Evolutionary conservation across 495 filamentous ascomycete species (phyloP).

Genomic region (Thozetella sp.): DNA sequence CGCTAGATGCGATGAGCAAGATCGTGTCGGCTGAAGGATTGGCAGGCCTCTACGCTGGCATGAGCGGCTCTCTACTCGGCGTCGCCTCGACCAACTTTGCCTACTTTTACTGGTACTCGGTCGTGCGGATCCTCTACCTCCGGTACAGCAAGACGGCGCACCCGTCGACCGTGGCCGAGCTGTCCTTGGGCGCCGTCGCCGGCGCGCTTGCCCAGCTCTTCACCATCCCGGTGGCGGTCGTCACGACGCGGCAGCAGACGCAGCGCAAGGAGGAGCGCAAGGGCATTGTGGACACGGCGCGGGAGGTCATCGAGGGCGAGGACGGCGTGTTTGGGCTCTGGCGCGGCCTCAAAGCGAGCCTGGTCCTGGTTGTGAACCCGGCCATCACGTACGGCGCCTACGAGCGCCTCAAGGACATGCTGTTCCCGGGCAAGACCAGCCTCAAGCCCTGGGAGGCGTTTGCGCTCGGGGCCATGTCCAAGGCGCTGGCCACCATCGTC

Average conservation of each 20-base stretch:
- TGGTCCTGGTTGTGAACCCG: slow-evolving; percentile 95
- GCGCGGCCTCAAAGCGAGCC: slow-evolving; percentile 93
- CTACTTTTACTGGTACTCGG: slow-evolving; percentile 99
- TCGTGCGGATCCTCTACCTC: slow-evolving; percentile 82
- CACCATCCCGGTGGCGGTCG: slow-evolving; percentile 93
- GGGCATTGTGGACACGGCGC: slow-evolving; percentile 84
- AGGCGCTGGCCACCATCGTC: slow-evolving; percentile 85
- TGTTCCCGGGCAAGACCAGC: slow-evolving; percentile 78
- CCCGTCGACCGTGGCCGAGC: slow-evolving; percentile 83
- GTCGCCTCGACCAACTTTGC: slow-evolving; percentile 98
- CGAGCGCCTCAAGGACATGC: slow-evolving; percentile 77
- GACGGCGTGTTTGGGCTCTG: slow-evolving; percentile 90
- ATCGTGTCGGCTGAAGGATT: slow-evolving; percentile 84
- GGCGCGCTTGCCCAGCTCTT: slow-evolving; percentile 94
- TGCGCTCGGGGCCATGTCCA: slow-evolving; percentile 88
- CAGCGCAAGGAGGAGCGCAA: slow-evolving; percentile 81
- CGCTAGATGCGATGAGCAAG: slow-evolving; percentile 84
- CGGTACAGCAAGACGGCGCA: slow-evolving; percentile 62
- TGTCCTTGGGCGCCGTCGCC: slow-evolving; percentile 83
- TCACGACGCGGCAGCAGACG: slow-evolving; percentile 96
- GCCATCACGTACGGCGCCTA: slow-evolving; percentile 99
- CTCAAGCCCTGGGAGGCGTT: slow-evolving; percentile 91
- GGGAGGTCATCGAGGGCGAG: slow-evolving; percentile 85
- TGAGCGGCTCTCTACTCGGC: slow-evolving; percentile 81
- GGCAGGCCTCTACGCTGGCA: slow-evolving; percentile 83